Evolutionary conservation across 345 rosid genomes (phyloP).

Genomic region (Linum trigynum): DNA sequence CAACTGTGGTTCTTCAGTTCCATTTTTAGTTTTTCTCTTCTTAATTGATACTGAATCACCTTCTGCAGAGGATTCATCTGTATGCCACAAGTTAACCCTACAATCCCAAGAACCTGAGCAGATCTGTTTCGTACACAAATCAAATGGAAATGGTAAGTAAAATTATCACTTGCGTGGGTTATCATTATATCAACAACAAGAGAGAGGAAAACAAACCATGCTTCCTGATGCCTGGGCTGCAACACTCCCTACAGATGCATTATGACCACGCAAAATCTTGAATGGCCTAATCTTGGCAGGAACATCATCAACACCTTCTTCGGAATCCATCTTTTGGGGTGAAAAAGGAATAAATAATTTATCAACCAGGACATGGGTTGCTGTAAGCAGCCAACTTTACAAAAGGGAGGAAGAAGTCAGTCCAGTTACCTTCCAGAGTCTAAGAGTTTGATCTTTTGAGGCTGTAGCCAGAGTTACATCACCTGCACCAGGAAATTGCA

Average conservation of each 20-base stretch:
- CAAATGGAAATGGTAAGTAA: conserved; percentile 5
- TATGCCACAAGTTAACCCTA: conserved; percentile 69
- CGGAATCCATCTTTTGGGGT: conserved; percentile 38
- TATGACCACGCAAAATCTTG: conserved; percentile 81
- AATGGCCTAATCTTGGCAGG: conserved; percentile 49
- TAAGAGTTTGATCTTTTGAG: conserved; percentile 80
- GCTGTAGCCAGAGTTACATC: conserved; percentile 61
- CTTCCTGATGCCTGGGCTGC: conserved; percentile 52
- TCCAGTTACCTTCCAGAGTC: conserved; percentile 81
- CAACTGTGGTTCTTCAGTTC: conserved; percentile 45
- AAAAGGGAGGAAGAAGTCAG: conserved; percentile 1
- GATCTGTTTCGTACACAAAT: conserved; percentile 29
- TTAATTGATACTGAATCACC: conserved; percentile 55
- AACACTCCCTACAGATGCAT: conserved; percentile 75
- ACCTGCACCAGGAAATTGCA: conserved; percentile 33
- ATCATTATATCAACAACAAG: background rate
- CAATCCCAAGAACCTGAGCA: conserved; percentile 98
- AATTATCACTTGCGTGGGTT: background rate
- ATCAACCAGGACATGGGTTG: conserved; percentile 4
- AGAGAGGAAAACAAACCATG: conserved; percentile 42
- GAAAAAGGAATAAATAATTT: background rate
- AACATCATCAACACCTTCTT: conserved; percentile 21
- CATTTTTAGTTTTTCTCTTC: conserved; percentile 73
- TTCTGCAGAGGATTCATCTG: conserved; percentile 37
- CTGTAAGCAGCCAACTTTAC: conserved; percentile 6